A percentile compares a stretch with the other conserved stretches of the same genome.
phyloP scores from a whole-genome alignment of 1,284 basidiomycete species.

The Trichosporon inkin region DNA sequence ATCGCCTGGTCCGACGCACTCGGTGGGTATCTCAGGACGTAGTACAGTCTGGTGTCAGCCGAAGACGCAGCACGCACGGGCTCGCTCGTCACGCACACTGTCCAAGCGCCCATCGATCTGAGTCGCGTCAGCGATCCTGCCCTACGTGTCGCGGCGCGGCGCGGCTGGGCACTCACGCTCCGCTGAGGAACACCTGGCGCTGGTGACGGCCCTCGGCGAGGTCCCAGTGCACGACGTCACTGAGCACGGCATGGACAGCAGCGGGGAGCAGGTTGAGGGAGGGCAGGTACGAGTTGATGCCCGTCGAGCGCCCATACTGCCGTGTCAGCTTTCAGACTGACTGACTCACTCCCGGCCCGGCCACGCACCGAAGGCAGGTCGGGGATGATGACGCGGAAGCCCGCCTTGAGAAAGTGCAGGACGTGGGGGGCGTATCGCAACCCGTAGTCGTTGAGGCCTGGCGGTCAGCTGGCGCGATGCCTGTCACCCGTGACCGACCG shows the following conservation, averaged over 20 bases:
- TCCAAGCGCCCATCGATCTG: constrained; percentile 36
- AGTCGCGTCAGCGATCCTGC: constrained; percentile 17
- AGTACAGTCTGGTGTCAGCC: constrained; percentile 34
- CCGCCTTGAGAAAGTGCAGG: constrained; percentile 50
- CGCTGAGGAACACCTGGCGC: constrained; percentile 50
- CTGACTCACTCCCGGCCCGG: neutral
- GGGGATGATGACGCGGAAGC: constrained; percentile 54
- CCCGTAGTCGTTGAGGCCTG: constrained; percentile 51
- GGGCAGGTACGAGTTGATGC: constrained; percentile 52
- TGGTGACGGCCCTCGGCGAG: constrained; percentile 34
- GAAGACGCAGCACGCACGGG: constrained; percentile 8
- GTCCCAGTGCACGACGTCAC: constrained; percentile 48
- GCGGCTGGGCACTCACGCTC: constrained; percentile 47
- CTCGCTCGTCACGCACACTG: constrained; percentile 18
- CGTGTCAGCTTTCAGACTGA: constrained; percentile 11
- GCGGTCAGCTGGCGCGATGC: constrained; percentile 3
- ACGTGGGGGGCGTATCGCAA: constrained; percentile 51
- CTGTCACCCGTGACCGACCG: constrained; percentile 34
- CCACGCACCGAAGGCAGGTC: constrained; percentile 54
- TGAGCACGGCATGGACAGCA: constrained; percentile 52
- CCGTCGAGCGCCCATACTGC: constrained; percentile 51
- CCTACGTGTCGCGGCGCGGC: no score
- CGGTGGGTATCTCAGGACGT: constrained; percentile 46
- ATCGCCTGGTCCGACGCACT: constrained; percentile 25
- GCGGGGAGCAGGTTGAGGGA: constrained; percentile 50